Evolutionary conservation across 306 rosid species (phyloP).

Genomic region (Geum urbanum): DNA sequence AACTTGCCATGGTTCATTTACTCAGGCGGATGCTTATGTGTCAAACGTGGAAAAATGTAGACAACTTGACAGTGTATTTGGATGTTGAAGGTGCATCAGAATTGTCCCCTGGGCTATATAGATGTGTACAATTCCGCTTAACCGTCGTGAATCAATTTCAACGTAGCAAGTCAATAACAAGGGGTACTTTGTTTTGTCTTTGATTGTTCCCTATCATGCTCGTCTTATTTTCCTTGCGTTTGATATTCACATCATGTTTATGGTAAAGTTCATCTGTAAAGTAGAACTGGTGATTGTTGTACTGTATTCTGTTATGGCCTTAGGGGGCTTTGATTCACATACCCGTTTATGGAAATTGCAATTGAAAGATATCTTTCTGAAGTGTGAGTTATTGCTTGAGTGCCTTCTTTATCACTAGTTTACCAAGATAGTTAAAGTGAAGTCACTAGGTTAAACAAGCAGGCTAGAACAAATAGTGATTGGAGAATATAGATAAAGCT

Average conservation of each 20-base stretch:
- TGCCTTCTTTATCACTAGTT: too few relatives aligned
- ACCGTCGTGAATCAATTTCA: neutral
- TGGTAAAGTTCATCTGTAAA: neutral
- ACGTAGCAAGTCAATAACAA: neutral
- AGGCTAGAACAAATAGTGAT: too few relatives aligned
- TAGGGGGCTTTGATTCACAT: too few relatives aligned
- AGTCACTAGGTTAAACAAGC: too few relatives aligned
- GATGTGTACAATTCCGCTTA: neutral
- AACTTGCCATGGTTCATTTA: neutral
- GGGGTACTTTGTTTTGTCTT: neutral
- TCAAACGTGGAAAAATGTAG: neutral
- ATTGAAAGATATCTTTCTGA: too few relatives aligned
- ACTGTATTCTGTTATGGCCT: neutral
- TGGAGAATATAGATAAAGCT: too few relatives aligned
- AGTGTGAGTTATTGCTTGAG: too few relatives aligned
- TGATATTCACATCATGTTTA: neutral
- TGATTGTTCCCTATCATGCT: neutral
- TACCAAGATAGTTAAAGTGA: too few relatives aligned
- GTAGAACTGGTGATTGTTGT: neutral
- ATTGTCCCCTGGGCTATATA: neutral
- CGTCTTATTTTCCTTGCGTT: neutral
- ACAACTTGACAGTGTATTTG: neutral
- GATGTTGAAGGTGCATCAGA: slow-evolving; percentile 1
- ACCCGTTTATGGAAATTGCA: too few relatives aligned
- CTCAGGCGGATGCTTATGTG: neutral